phyloP scores from a whole-genome alignment of 2,329 filamentous ascomycete genomes.

The Meredithiella fracta region DNA sequence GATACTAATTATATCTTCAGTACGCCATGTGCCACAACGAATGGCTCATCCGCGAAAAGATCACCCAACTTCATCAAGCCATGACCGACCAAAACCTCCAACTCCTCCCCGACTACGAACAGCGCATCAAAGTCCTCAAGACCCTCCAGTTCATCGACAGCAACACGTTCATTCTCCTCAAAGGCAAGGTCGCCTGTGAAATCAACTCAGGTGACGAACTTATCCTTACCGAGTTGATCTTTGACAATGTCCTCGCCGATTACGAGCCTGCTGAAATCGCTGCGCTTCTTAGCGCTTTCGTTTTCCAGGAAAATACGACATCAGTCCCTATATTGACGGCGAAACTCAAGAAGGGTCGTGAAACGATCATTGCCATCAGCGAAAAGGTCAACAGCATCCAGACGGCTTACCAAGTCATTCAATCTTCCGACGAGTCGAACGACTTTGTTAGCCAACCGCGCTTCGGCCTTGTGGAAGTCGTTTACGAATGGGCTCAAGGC shows the following conservation, averaged over 20 bases:
- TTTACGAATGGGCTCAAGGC: conserved; percentile 94
- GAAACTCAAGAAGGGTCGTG: conserved; percentile 64
- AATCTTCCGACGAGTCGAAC: conserved; percentile 76
- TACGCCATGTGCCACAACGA: conserved; percentile 94
- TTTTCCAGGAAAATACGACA: conserved; percentile 95
- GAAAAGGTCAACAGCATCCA: conserved; percentile 88
- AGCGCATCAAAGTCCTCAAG: conserved; percentile 78
- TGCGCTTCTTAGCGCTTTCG: conserved; percentile 79
- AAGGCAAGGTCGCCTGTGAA: conserved; percentile 96
- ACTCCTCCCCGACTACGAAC: conserved; percentile 88
- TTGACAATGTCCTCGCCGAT: conserved; percentile 89
- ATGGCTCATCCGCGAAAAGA: conserved; percentile 91
- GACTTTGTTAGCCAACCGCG: conserved; percentile 77
- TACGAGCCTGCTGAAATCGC: conserved; percentile 96
- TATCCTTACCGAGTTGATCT: conserved; percentile 84
- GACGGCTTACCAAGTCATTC: conserved; percentile 78
- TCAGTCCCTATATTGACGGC: conserved; percentile 64
- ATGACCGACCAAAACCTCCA: conserved; percentile 96
- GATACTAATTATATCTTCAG: conserved; percentile 25
- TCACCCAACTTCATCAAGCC: conserved; percentile 66
- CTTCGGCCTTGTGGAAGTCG: conserved; percentile 91
- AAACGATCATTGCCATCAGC: conserved; percentile 74
- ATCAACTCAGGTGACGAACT: conserved; percentile 95
- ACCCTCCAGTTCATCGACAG: conserved; percentile 87
- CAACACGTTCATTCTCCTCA: conserved; percentile 74